Percentiles rank a stretch among this genome's conserved stretches.
These are phyloP conservation scores for Colletotrichum nymphaeae DNA, from an alignment of 2,329 filamentous ascomycete species.

Conservation along the genomic window DNA sequence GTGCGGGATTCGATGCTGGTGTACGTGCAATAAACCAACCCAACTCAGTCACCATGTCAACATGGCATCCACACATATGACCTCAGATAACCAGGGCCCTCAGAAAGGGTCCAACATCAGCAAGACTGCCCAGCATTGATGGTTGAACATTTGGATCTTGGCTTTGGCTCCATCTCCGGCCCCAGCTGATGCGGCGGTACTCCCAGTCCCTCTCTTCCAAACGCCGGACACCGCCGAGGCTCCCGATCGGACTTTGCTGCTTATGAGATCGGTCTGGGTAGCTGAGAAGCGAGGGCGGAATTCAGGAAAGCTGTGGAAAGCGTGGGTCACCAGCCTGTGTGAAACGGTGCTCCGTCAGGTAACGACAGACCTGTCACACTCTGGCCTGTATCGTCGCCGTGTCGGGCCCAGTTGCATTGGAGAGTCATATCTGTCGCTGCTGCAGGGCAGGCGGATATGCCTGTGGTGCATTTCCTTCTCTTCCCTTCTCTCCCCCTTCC, in stretches of 20 bases:
- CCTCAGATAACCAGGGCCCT: slow-evolving; percentile 29
- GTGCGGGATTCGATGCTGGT: slow-evolving; percentile 3
- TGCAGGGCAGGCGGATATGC: slow-evolving; percentile 28
- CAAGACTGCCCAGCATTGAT: slow-evolving; percentile 8
- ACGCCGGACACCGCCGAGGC: slow-evolving; percentile 35
- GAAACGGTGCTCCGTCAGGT: slow-evolving; percentile 33
- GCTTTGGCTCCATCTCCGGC: slow-evolving; percentile 26
- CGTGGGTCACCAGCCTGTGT: slow-evolving; percentile 33
- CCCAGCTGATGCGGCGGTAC: slow-evolving; percentile 29
- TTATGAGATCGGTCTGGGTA: slow-evolving; percentile 10
- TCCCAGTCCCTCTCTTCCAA: slow-evolving; percentile 31
- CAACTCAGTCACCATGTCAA: slow-evolving; percentile 3
- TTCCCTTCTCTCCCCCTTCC: neutral
- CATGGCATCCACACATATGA: slow-evolving; percentile 19
- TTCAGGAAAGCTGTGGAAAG: slow-evolving; percentile 13
- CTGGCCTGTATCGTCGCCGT: slow-evolving; percentile 9
- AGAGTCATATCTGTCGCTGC: slow-evolving; percentile 26
- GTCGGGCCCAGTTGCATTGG: slow-evolving; percentile 26
- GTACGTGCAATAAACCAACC: neutral
- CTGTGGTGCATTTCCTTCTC: slow-evolving; percentile 17
- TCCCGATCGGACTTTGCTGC: slow-evolving; percentile 34
- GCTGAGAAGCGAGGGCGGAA: slow-evolving; percentile 12
- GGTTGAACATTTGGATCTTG: slow-evolving; percentile 1
- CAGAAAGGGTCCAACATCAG: slow-evolving; percentile 24
- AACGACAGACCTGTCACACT: slow-evolving; percentile 24